Base-by-base conservation (phyloP, 1,284 basidiomycete genomes). In the Papiliotrema laurentii region DNA sequence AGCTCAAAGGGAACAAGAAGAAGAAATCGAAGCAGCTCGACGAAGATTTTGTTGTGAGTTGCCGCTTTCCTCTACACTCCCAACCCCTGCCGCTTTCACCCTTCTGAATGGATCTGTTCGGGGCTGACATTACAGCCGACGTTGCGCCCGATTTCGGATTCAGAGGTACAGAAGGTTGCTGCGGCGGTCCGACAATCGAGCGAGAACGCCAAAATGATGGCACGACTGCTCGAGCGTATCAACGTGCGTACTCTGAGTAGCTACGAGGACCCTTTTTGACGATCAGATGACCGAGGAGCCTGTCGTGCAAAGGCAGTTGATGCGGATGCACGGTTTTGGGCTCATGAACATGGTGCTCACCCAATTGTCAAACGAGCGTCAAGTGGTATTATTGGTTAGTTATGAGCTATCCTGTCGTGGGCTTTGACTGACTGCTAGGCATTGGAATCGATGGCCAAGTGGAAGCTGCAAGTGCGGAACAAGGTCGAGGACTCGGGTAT, bases 321-420 rank as follows among this genome's bases (percentile, higher is more conserved):
- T 97, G 82, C 86, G 92, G 26, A 77, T 97, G 64, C 90, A 96
- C 70, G 93, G 92, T 1, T 92, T 96, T 69, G 89, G 86, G 70
- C 76, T 94, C 21, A 92, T 97, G 89, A 85, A 82, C 41, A 90
- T 87, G 66, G 79, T 97, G 38, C 75, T 97, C 27, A 65, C 64
- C 3, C 92, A 97, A 63, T 79, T 91, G 64, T 69, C 73, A 14
- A 78, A 81, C 26, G 89, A 97, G 60, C 58, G 77, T 22, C 87
- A 92, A 34, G 78, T 97, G 27, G 76, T 86, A 28, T 71, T 80
- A 9, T 73, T 87, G 56, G 89, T 86, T 58, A 51, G 82, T 75
- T 34, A 36, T 45, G 5, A 25, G 11, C 31, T 50, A 21, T 25
- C 35, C 35, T 42, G 11, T 42, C 27, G 26, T 38, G 50, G 3